phyloP scores from a whole-genome alignment of 768 basidiomycete genomes.

The Tremella mesenterica region DNA sequence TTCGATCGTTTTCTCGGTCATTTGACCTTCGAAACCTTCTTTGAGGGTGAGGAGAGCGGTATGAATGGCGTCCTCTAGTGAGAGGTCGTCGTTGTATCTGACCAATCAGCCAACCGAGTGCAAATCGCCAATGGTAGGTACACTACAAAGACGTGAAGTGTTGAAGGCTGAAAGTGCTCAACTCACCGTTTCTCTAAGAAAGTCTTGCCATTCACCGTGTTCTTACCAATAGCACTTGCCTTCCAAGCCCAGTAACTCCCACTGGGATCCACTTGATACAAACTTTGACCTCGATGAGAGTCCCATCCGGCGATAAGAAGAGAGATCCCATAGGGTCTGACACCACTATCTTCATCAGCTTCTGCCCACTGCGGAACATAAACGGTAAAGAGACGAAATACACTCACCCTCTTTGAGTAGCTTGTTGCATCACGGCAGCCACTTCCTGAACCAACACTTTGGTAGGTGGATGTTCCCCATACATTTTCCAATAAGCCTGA shows the following conservation, averaged over 20 bases:
- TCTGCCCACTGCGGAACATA: background rate
- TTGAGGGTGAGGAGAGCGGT: conserved; percentile 95
- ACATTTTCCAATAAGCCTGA: conserved; percentile 98
- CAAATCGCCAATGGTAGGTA: background rate
- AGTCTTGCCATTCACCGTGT: conserved; percentile 99
- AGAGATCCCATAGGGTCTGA: conserved; percentile 97
- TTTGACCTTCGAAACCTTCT: conserved; percentile 99
- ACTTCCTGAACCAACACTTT: conserved; percentile 94
- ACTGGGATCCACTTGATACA: conserved; percentile 98
- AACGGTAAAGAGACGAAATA: background rate
- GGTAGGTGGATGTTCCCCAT: conserved; percentile 96
- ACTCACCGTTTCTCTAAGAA: conserved; percentile 91
- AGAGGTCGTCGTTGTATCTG: conserved; percentile 98
- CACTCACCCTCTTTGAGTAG: conserved; percentile 91
- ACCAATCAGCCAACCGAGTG: background rate
- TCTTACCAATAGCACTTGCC: conserved; percentile 98
- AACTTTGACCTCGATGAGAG: conserved; percentile 79
- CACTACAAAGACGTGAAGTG: background rate
- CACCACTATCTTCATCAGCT: conserved; percentile 57
- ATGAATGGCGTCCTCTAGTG: conserved; percentile 96
- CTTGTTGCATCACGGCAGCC: conserved; percentile 96
- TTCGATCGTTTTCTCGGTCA: conserved; percentile 99
- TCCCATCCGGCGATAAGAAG: conserved; percentile 97
- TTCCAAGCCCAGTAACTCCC: conserved; percentile 99
- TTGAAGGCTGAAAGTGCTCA: background rate